These are phyloP conservation scores for Aaosphaeria arxii DNA, from an alignment of 2,329 filamentous ascomycete species.

Conservation along the genomic window DNA sequence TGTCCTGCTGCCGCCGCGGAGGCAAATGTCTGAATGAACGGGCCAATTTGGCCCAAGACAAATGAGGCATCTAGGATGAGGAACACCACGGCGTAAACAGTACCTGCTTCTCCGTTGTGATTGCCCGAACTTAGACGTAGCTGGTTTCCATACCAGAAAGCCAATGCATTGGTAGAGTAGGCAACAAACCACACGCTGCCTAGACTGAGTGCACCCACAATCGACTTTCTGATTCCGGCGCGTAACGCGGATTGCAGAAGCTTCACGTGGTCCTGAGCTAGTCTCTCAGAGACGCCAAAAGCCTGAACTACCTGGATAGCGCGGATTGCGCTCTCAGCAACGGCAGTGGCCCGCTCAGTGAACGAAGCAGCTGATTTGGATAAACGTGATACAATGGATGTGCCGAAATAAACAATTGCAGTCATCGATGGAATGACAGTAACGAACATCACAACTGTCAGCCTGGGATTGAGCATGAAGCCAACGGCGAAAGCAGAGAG, in stretches of 20 bases:
- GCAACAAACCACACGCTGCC: constrained; percentile 45
- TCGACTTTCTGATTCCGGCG: constrained; percentile 40
- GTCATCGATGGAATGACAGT: constrained; percentile 51
- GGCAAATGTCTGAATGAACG: constrained; percentile 57
- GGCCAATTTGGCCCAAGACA: constrained; percentile 61
- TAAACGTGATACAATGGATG: constrained; percentile 39
- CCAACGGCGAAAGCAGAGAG: constrained; percentile 44
- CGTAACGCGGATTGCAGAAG: constrained; percentile 33
- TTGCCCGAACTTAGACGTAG: constrained; percentile 19
- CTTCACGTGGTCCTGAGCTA: constrained; percentile 37
- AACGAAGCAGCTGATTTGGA: constrained; percentile 37
- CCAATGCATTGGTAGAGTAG: constrained; percentile 45
- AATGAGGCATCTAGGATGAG: constrained; percentile 63
- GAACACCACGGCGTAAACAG: constrained; percentile 63
- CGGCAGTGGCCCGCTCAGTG: constrained; percentile 41
- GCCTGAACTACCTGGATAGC: constrained; percentile 49
- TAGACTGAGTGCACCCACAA: constrained; percentile 41
- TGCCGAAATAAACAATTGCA: constrained; percentile 42
- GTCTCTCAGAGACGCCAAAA: constrained; percentile 42
- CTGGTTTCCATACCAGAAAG: constrained; percentile 44
- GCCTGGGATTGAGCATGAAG: constrained; percentile 42
- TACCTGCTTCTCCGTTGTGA: constrained; percentile 40
- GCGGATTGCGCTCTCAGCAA: constrained; percentile 46
- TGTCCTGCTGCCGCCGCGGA: constrained; percentile 52
- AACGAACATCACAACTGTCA: constrained; percentile 42